Conservation (phyloP, 2,329 filamentous ascomycete species). For the Nothophaeocryptopus gaeumannii region DNA sequence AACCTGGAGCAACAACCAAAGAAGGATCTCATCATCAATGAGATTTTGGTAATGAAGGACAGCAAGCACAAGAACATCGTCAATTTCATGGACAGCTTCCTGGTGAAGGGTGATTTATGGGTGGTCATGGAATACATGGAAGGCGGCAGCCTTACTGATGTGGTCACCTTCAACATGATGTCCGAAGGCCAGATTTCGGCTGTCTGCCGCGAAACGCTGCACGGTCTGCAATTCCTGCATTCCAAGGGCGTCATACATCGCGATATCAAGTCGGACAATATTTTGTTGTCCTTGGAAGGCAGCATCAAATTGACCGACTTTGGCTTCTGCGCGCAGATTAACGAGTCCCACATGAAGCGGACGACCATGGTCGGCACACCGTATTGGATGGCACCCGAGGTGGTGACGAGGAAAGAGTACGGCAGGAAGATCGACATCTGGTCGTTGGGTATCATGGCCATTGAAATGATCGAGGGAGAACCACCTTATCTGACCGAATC, state of each 20-base stretch:
- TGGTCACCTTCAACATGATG: conserved; percentile 99
- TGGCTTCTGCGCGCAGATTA: conserved; percentile 97
- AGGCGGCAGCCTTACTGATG: conserved; percentile 92
- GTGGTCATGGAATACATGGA: conserved; percentile 99
- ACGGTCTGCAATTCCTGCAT: conserved; percentile 89
- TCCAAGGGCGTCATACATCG: conserved; percentile 98
- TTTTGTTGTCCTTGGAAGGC: conserved; percentile 86
- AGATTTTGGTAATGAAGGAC: conserved; percentile 98
- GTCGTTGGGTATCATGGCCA: conserved; percentile 98
- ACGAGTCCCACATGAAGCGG: conserved; percentile 92
- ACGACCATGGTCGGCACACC: conserved; percentile 99
- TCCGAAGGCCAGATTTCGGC: conserved; percentile 95
- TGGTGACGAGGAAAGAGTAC: conserved; percentile 96
- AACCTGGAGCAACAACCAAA: conserved; percentile 97
- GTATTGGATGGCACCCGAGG: conserved; percentile 99
- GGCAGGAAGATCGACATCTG: conserved; percentile 98
- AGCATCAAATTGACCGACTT: conserved; percentile 99
- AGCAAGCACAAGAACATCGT: conserved; percentile 98
- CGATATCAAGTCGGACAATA: conserved; percentile 99
- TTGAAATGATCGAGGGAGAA: conserved; percentile 99
- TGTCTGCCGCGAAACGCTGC: conserved; percentile 88
- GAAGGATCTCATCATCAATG: conserved; percentile 98
- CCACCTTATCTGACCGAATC: conserved; percentile 96
- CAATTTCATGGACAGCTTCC: conserved; percentile 97
- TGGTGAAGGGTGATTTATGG: conserved; percentile 88